These are phyloP conservation scores for Domatiomyces globalis DNA, from an alignment of 2,329 filamentous ascomycete genomes.

Conservation along the genomic window DNA sequence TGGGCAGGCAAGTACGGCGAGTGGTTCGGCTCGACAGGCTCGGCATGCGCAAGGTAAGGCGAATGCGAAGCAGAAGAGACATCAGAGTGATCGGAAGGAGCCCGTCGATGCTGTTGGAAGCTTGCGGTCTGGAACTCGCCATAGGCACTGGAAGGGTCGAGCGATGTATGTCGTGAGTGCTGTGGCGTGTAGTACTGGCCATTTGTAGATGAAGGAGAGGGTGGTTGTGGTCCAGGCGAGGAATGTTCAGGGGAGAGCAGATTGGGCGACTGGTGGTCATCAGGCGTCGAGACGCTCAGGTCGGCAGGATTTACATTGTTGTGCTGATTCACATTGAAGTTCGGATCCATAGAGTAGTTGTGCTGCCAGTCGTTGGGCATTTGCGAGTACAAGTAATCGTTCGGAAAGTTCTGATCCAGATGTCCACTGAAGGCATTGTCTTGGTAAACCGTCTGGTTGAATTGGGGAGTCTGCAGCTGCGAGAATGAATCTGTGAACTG, in stretches of 20 bases:
- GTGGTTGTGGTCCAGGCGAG: slow-evolving; percentile 33
- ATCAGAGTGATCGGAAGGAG: slow-evolving; percentile 83
- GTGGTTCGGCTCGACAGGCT: slow-evolving; percentile 63
- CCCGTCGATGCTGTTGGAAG: slow-evolving; percentile 71
- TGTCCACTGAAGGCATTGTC: slow-evolving; percentile 24
- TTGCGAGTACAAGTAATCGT: slow-evolving; percentile 18
- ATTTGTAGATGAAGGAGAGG: slow-evolving; percentile 43
- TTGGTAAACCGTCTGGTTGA: slow-evolving; percentile 17
- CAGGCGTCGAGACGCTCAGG: slow-evolving; percentile 34
- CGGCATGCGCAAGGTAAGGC: slow-evolving; percentile 62
- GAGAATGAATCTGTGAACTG: background rate
- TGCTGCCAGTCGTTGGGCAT: slow-evolving; percentile 24
- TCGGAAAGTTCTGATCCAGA: slow-evolving; percentile 19
- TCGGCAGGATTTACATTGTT: slow-evolving; percentile 32
- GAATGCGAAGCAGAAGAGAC: slow-evolving; percentile 75
- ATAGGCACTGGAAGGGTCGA: slow-evolving; percentile 46
- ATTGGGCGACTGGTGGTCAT: slow-evolving; percentile 42
- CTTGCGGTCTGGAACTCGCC: slow-evolving; percentile 41
- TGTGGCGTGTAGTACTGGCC: slow-evolving; percentile 38
- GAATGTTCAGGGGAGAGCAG: slow-evolving; percentile 41
- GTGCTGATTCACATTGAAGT: slow-evolving; percentile 25
- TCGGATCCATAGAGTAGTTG: slow-evolving; percentile 13
- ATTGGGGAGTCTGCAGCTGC: slow-evolving; percentile 14
- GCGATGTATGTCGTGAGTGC: slow-evolving; percentile 46
- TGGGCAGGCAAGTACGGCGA: slow-evolving; percentile 67